A percentile compares a stretch with the other conserved stretches of the same genome.
These are phyloP conservation scores for Gonapodya prolifera DNA, from an alignment of 192 early-diverging fungal species.

Conservation along the genomic window DNA sequence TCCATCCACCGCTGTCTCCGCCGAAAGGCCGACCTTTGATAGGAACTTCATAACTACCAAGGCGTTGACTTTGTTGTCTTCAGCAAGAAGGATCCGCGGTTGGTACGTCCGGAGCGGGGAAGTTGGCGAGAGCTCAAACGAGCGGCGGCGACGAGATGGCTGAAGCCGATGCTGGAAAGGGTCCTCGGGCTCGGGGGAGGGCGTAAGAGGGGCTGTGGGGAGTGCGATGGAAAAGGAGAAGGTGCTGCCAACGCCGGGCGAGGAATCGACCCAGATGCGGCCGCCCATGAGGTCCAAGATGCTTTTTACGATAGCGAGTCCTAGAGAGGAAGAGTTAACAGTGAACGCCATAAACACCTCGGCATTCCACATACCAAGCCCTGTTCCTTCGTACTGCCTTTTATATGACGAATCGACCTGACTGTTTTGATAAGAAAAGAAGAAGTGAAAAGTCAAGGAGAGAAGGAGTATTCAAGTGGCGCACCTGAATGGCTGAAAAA, in stretches of 20 bases:
- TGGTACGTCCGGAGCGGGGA: not conserved
- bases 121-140: not conserved
- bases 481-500: conserved; percentile 49
- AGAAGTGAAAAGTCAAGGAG: not conserved
- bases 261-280: not conserved
- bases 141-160: not conserved
- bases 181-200: not conserved
- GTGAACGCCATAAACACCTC: conserved; percentile 24
- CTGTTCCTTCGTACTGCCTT: conserved; percentile 18
- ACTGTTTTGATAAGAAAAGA: too few species aligned
- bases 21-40: not conserved
- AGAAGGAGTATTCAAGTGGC: not conserved
- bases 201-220: not conserved
- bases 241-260: not conserved
- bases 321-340: conserved; percentile 4
- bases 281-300: not conserved
- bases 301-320: not conserved
- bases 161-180: not conserved
- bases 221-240: not conserved
- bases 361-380: conserved; percentile 29
- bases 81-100: not conserved
- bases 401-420: not conserved
- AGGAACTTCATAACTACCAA: not conserved
- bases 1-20: not conserved
- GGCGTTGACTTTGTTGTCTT: not conserved